A percentile compares a stretch with the other conserved stretches of the same genome.
Conservation (phyloP, 805 yeast genomes). For the Lipomyces kockii region DNA sequence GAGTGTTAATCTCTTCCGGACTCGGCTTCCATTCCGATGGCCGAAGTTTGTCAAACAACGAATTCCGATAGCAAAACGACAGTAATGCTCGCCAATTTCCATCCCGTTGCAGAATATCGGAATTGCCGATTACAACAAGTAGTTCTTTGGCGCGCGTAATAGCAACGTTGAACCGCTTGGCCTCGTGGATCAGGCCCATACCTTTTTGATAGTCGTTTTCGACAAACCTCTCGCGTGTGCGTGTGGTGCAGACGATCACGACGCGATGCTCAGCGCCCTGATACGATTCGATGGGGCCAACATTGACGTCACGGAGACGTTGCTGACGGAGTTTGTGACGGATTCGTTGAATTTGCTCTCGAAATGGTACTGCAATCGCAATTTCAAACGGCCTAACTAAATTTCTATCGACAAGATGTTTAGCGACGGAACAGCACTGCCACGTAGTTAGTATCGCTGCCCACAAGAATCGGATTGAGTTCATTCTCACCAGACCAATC, state of each 20-base stretch:
- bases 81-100: constrained; percentile 32
- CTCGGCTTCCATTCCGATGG: constrained; percentile 23
- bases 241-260: constrained; percentile 33
- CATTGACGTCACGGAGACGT: constrained; percentile 33
- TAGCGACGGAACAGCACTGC: constrained; percentile 14
- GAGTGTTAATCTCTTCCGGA: constrained; percentile 28
- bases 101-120: constrained; percentile 37
- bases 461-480: background rate
- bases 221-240: constrained; percentile 30
- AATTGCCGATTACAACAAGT: constrained; percentile 53
- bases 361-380: constrained; percentile 34
- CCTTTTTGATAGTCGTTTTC: constrained; percentile 24
- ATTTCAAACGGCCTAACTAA: constrained; percentile 24
- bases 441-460: background rate
- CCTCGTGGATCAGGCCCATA: constrained; percentile 34
- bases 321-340: constrained; percentile 18
- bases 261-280: constrained; percentile 36
- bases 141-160: constrained; percentile 54
- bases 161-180: constrained; percentile 51
- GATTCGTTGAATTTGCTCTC: constrained; percentile 29
- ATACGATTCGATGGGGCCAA: constrained; percentile 34
- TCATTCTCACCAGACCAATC: constrained; percentile 16
- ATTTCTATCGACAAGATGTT: constrained; percentile 13
- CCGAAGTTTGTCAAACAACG: constrained; percentile 18
- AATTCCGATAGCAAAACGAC: constrained; percentile 28